phyloP scores from a whole-genome alignment of 441 rosid species.

The Corymbia citriodora region DNA sequence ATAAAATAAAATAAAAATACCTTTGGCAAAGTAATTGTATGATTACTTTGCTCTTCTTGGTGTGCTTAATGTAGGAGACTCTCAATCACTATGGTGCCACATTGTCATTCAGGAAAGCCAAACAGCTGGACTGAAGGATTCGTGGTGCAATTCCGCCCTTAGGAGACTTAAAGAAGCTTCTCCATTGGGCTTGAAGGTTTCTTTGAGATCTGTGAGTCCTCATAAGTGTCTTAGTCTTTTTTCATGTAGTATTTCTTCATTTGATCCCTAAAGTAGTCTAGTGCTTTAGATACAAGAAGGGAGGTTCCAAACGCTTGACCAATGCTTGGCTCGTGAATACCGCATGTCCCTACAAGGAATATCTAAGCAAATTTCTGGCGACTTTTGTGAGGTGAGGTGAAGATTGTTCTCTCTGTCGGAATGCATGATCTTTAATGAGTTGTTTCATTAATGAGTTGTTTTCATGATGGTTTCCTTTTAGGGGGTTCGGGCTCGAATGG shows the following conservation, averaged over 20 bases:
- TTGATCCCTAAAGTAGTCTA: neutral
- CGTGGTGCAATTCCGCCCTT: constrained; percentile 61
- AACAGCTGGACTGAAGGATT: constrained; percentile 50
- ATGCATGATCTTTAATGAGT: neutral
- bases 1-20: neutral
- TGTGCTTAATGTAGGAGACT: neutral
- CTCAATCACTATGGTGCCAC: neutral
- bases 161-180: constrained; percentile 70
- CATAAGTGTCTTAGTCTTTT: neutral
- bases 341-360: constrained; percentile 75
- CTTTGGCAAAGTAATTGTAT: neutral
- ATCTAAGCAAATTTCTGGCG: constrained; percentile 43
- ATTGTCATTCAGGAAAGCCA: constrained; percentile 44
- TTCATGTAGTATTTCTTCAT: neutral
- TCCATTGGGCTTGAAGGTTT: constrained; percentile 86
- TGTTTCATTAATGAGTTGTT: neutral
- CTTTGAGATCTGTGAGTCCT: constrained; percentile 81
- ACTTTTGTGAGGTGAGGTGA: constrained; percentile 64
- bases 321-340: constrained; percentile 77
- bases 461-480: constrained; percentile 9
- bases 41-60: neutral
- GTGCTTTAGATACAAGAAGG: constrained; percentile 70
- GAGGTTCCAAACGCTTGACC: constrained; percentile 72
- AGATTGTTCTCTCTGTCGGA: neutral
- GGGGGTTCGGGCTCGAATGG: constrained; percentile 87